Base-by-base conservation (phyloP, 2,329 filamentous ascomycete genomes). In the Didymella pomorum region DNA sequence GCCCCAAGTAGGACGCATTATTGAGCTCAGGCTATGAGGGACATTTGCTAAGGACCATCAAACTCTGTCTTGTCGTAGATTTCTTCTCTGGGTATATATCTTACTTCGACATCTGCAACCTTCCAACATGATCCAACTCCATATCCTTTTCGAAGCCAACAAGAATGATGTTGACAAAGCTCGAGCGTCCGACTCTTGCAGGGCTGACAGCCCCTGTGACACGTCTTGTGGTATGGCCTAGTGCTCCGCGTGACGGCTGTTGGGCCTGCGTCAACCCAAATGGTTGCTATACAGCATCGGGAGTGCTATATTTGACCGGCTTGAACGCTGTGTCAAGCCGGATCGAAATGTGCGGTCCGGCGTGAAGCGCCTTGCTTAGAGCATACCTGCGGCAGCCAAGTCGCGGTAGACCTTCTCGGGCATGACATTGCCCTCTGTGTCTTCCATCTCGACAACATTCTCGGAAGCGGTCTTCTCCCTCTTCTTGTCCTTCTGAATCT, bases 371-470 rank as follows among this genome's bases (percentile, higher is more conserved):
- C 3, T 39, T 50, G 31, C 54, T 71, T 60, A 76, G 5, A 76
- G 64, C 72, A 97, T 82, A 31, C 94, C 94, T 76, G 96, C 92
- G 80, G 96, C 96, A 78, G 92, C 90, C 78, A 98, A 79, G 83
- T 99, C 95, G 66, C 93, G 89, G 77, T 97, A 99, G 53, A 99
- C 94, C 83, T 97, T 96, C 80, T 97, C 93, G 0, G 96, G 95
- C 95, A 99, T 99, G 56, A 99, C 95, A 71, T 99, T 98, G 45
- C 95, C 95, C 75, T 96, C 91, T 0, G 87, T 91, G 77, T 99
- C 95, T 82, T 99, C 95, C 95, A 99, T 99, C 82, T 99, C 93
- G 48, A 98, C 92, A 10, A 99, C 86, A 60, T 90, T 92, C 37
- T 94, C 92, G 43, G 90, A 89, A 62, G 89, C 87, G 0, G 89